Conservation (phyloP, 352 stramenopile species). For the Blastocystis sp. region DNA sequence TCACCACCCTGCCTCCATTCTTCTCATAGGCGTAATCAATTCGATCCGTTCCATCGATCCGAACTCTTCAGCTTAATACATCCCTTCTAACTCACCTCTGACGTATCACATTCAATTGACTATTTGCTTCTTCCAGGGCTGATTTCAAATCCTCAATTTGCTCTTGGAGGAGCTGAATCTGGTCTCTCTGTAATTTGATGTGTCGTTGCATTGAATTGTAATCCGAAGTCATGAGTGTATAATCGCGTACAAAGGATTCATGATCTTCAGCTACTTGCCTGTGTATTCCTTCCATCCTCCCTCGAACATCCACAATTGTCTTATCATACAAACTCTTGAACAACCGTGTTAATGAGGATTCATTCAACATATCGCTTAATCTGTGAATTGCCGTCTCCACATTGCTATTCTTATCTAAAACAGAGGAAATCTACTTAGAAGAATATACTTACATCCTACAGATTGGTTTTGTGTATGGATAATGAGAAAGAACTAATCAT, state of each 20-base stretch:
- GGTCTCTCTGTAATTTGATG: background rate
- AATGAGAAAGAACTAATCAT: slow-evolving; percentile 50
- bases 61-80: background rate
- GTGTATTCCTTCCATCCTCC: background rate
- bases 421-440: slow-evolving; percentile 13
- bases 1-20: slow-evolving; percentile 43
- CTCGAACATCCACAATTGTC: background rate
- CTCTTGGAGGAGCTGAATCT: background rate
- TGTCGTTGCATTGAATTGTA: slow-evolving; percentile 10
- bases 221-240: background rate
- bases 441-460: background rate
- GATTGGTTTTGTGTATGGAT: slow-evolving; percentile 33
- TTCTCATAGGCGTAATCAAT: slow-evolving; percentile 66
- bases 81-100: background rate
- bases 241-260: slow-evolving; percentile 16
- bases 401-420: background rate
- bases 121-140: background rate
- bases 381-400: background rate
- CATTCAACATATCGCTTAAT: background rate
- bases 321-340: slow-evolving; percentile 19
- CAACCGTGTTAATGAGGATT: slow-evolving; percentile 5
- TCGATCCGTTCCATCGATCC: slow-evolving; percentile 38
- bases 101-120: background rate
- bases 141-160: background rate
- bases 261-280: background rate